phyloP scores from a whole-genome alignment of 176 grass and related monocot species.

The Oryza nivara region DNA sequence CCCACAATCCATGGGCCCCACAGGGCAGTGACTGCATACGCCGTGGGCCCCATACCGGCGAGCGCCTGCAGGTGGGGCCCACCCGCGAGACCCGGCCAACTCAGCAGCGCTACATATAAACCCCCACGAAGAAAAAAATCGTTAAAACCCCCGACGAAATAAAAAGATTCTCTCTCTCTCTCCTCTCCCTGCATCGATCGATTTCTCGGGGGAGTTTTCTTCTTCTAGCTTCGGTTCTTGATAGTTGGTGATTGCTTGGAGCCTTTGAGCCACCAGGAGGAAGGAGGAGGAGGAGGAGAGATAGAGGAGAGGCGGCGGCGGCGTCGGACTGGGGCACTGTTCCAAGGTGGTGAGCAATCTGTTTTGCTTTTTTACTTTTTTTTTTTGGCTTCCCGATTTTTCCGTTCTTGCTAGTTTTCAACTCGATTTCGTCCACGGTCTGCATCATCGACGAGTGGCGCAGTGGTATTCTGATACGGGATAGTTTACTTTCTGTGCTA shows the following conservation, averaged over 20 bases:
- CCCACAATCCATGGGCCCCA: accelerated
- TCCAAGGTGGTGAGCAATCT: conserved; percentile 32
- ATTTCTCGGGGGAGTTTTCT: not conserved
- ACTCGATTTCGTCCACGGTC: not conserved
- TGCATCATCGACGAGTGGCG: not conserved
- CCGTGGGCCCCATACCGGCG: conserved; percentile 18
- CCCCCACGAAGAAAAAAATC: conserved; percentile 27
- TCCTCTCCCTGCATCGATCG: not conserved
- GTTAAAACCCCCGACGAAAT: conserved; percentile 21
- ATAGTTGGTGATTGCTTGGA: conserved; percentile 10
- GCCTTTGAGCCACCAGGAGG: not conserved
- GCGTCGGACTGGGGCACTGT: not conserved
- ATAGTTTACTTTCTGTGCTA: not conserved
- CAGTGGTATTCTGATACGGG: not conserved
- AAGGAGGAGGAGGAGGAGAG: not conserved
- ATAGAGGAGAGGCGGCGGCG: no score
- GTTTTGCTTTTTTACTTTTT: not conserved
- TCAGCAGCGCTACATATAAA: conserved; percentile 49
- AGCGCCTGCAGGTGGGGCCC: conserved; percentile 14
- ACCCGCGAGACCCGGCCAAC: conserved; percentile 20
- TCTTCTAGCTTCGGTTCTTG: not conserved
- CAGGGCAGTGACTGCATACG: not conserved
- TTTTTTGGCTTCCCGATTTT: not conserved
- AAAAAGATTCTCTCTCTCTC: conserved; percentile 17
- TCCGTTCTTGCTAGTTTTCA: not conserved